These are phyloP conservation scores for Herpetomonas tarakana DNA, from an alignment of 208 protist genomes.

Conservation along the genomic window DNA sequence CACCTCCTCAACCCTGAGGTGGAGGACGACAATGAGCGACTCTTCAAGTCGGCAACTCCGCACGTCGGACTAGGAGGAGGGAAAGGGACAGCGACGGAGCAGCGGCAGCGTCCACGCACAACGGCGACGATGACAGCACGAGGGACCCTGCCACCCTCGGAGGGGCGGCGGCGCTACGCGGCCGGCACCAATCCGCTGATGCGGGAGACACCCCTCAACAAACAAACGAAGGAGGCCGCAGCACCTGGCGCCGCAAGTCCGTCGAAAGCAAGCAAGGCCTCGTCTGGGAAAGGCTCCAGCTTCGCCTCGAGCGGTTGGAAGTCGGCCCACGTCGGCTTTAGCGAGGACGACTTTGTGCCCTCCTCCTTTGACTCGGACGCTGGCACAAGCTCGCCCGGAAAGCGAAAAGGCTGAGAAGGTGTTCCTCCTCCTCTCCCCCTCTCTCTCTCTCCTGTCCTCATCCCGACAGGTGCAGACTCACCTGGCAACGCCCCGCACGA, in stretches of 20 bases:
- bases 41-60: constrained; percentile 24
- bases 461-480: neutral
- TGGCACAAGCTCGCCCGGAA: too few relatives aligned
- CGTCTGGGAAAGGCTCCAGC: constrained; percentile 26
- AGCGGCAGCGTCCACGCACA: constrained; percentile 2
- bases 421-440: neutral
- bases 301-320: constrained; percentile 75
- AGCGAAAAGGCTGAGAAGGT: neutral
- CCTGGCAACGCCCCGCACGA: neutral
- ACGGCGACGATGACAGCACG: constrained; percentile 1
- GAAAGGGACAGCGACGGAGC: neutral
- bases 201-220: constrained; percentile 34
- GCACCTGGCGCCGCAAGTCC: neutral
- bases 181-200: constrained; percentile 64
- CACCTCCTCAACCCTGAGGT: constrained; percentile 66
- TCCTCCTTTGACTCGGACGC: constrained; percentile 2
- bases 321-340: constrained; percentile 36
- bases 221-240: neutral
- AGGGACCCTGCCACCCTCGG: neutral
- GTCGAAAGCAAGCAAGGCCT: neutral
- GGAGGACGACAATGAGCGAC: constrained; percentile 48
- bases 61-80: constrained; percentile 6
- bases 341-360: constrained; percentile 66
- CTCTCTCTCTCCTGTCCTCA: neutral
- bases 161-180: constrained; percentile 17